phyloP scores from a whole-genome alignment of 108 stramenopile species.

The Schizochytrium sp. region DNA sequence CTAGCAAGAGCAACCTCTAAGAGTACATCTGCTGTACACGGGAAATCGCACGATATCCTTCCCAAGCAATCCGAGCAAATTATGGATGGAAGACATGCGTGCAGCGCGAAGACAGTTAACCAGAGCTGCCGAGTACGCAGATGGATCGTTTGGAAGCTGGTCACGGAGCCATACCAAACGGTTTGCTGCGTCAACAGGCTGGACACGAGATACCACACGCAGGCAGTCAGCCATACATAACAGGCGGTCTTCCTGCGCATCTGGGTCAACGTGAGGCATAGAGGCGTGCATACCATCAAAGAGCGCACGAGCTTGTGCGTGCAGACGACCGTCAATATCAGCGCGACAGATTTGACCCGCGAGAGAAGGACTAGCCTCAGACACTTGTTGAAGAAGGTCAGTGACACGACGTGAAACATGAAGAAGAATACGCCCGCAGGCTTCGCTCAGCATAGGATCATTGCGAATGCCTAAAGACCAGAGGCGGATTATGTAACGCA shows the following conservation, averaged over 20 bases:
- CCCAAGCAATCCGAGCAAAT: not conserved
- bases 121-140: not conserved
- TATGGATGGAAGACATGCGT: constrained; percentile 26
- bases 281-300: not conserved
- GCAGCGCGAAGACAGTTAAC: not conserved
- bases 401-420: constrained; percentile 11
- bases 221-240: constrained; percentile 27
- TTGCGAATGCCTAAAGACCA: constrained; percentile 27
- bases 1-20: not conserved
- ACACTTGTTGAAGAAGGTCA: constrained; percentile 20
- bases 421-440: constrained; percentile 20
- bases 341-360: constrained; percentile 19
- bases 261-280: not conserved
- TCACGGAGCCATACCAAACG: constrained; percentile 13
- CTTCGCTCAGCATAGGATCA: not conserved
- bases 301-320: not conserved
- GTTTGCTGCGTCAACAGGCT: not conserved
- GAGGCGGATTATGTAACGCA: constrained; percentile 18
- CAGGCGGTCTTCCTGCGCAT: not conserved
- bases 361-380: constrained; percentile 21
- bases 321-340: not conserved
- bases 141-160: not conserved
- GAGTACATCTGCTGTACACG: not conserved
- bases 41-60: constrained; percentile 31
- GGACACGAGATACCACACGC: not conserved